phyloP scores from a whole-genome alignment of 345 rosid species.

The Cochlearia excelsa region DNA sequence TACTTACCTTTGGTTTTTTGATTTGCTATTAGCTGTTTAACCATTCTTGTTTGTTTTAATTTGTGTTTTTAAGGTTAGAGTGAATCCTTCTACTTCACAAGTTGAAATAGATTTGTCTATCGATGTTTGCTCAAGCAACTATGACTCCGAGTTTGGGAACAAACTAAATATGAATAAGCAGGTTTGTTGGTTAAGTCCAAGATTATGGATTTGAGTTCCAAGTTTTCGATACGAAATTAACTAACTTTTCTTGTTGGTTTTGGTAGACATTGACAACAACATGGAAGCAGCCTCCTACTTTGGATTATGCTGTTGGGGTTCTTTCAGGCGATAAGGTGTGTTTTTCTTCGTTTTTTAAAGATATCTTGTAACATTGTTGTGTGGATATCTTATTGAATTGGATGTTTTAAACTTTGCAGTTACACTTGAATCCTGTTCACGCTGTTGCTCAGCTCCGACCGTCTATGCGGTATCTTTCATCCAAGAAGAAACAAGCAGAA shows the following conservation, averaged over 20 bases:
- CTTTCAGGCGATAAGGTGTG: conserved; percentile 72
- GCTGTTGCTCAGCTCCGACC: conserved; percentile 89
- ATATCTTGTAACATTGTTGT: conserved; percentile 20
- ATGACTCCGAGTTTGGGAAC: conserved; percentile 40
- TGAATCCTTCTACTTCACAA: conserved; percentile 53
- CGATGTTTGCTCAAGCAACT: conserved; percentile 54
- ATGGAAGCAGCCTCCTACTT: conserved; percentile 47
- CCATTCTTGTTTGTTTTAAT: conserved; percentile 14
- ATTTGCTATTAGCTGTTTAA: background rate
- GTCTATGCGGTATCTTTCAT: conserved; percentile 45
- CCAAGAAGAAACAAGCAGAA: conserved; percentile 41
- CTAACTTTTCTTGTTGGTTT: conserved; percentile 10
- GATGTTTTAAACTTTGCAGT: conserved; percentile 52
- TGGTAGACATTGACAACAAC: conserved; percentile 56
- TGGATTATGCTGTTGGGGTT: conserved; percentile 70
- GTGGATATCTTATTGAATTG: conserved; percentile 18
- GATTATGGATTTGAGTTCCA: conserved; percentile 16
- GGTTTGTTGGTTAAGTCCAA: conserved; percentile 43
- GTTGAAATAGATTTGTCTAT: conserved; percentile 72
- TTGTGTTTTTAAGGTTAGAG: conserved; percentile 59
- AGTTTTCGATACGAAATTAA: conserved; percentile 16
- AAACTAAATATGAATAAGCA: conserved; percentile 49
- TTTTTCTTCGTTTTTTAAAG: conserved; percentile 3
- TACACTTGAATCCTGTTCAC: conserved; percentile 78
- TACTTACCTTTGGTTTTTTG: no score